These are phyloP conservation scores for Chlamydomonas incerta DNA, from an alignment of 139 green algal genomes.

Conservation along the genomic window DNA sequence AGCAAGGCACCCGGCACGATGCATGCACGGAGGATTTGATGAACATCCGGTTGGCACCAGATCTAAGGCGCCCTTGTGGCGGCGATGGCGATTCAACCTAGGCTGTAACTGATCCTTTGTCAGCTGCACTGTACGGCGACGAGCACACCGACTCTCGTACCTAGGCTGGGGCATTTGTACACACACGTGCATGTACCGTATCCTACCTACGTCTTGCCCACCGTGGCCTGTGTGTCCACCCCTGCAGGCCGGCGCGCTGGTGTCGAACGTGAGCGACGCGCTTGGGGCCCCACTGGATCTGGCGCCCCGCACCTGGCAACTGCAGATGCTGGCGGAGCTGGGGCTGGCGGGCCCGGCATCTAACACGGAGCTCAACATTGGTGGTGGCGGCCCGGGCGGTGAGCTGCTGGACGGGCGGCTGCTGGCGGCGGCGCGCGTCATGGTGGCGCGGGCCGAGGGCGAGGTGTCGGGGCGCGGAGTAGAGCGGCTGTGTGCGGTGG, in stretches of 20 bases:
- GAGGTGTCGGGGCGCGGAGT: conserved; percentile 56
- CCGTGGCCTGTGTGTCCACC: not conserved
- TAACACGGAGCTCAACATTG: conserved; percentile 54
- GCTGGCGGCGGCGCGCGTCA: conserved; percentile 65
- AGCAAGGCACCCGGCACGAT: not conserved
- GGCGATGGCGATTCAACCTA: conserved; percentile 6
- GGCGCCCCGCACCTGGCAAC: conserved; percentile 51
- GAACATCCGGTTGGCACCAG: conserved; percentile 49
- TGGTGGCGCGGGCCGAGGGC: conserved; percentile 52
- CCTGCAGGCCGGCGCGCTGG: conserved; percentile 59
- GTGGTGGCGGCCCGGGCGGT: not conserved
- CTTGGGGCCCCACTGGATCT: conserved; percentile 46
- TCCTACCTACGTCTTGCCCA: not conserved
- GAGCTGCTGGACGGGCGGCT: conserved; percentile 64
- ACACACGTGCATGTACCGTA: too few relatives aligned
- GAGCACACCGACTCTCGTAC: not conserved
- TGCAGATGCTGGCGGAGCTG: conserved; percentile 56
- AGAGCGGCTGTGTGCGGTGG: conserved; percentile 32
- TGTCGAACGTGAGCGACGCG: conserved; percentile 45
- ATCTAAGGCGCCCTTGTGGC: conserved; percentile 4
- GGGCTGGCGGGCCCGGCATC: conserved; percentile 52
- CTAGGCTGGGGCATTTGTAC: not conserved
- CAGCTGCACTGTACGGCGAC: not conserved
- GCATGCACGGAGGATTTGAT: conserved; percentile 7
- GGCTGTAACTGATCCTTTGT: conserved; percentile 44